These are phyloP conservation scores for Paratinospora sagittata DNA, from an alignment of 164 flowering plant species.

Conservation along the genomic window DNA sequence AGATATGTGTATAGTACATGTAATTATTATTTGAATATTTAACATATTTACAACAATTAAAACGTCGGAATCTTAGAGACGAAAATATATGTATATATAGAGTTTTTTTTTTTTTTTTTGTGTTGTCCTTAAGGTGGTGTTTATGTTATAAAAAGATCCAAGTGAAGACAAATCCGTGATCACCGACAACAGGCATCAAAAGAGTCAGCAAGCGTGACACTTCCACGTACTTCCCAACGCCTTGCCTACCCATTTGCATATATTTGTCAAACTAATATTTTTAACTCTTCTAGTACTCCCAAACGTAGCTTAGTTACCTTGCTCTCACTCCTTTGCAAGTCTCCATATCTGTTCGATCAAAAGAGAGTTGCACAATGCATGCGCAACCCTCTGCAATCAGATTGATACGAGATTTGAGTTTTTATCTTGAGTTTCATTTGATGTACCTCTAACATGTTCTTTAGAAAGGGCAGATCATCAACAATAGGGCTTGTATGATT, in stretches of 20 bases:
- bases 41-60: too few relatives aligned
- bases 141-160: background rate
- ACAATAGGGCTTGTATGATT: too few relatives aligned
- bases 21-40: too few relatives aligned
- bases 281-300: background rate
- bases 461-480: too few relatives aligned
- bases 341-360: too few relatives aligned
- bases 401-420: too few relatives aligned
- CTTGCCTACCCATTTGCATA: background rate
- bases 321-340: background rate
- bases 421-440: too few relatives aligned
- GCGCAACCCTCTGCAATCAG: background rate
- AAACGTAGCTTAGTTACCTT: background rate
- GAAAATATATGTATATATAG: background rate
- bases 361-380: background rate
- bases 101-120: too few relatives aligned
- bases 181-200: slow-evolving; percentile 7
- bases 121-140: background rate
- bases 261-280: background rate
- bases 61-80: background rate
- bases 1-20: too few relatives aligned
- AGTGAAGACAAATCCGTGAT: slow-evolving; percentile 4
- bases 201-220: slow-evolving; percentile 2
- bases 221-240: slow-evolving; percentile 1
- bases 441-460: too few relatives aligned